Conservation (phyloP, 2,329 filamentous ascomycete genomes). For the Hirsutella thompsonii region DNA sequence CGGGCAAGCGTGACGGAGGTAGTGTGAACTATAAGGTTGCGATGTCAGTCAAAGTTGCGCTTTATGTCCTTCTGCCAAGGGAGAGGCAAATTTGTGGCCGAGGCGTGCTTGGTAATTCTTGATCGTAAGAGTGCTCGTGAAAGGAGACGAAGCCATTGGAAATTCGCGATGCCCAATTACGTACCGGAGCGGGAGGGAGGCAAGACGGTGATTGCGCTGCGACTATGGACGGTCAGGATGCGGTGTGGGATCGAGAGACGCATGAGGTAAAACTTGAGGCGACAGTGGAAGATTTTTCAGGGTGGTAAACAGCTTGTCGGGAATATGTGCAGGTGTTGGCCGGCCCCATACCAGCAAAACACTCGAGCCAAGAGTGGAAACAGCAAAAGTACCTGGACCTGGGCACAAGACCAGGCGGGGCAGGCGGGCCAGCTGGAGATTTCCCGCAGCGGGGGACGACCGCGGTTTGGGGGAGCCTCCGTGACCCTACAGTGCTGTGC, state of each 20-base stretch:
- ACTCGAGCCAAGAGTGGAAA: neutral
- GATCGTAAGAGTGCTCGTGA: no score
- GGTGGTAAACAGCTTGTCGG: no score
- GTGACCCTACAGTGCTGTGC: no score
- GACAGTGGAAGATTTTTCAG: conserved; percentile 14
- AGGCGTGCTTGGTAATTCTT: no score
- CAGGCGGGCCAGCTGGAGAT: conserved; percentile 1
- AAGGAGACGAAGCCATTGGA: no score
- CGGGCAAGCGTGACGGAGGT: neutral
- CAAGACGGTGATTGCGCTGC: neutral
- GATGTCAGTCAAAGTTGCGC: neutral
- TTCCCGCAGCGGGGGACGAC: conserved; percentile 1
- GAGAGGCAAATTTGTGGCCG: no score
- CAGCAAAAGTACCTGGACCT: neutral
- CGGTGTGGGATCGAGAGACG: neutral
- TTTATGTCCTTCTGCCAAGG: no score
- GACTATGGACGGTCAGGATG: neutral
- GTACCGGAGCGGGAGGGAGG: neutral
- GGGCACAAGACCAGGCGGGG: neutral
- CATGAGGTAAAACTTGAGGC: conserved; percentile 7
- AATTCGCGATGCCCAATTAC: neutral
- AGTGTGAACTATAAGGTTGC: neutral
- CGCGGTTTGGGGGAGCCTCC: neutral
- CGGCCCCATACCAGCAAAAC: no score
- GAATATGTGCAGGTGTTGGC: no score